Base-by-base conservation (phyloP, 768 basidiomycete species). In the Piloderma croceum region DNA sequence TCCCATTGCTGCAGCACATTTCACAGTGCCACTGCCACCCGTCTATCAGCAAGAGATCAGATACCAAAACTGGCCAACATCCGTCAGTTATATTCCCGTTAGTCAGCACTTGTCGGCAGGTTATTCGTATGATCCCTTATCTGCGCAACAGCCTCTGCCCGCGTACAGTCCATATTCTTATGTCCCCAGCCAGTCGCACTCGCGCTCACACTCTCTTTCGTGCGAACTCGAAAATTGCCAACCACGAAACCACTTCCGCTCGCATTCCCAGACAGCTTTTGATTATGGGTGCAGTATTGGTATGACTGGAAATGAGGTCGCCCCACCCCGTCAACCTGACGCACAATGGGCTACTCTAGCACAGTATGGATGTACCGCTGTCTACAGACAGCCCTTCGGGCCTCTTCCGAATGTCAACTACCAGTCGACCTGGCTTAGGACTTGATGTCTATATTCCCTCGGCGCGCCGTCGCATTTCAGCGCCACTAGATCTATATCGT, bases 231-330 rank as follows among this genome's bases (percentile, higher is more conserved):
- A 77, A 45, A 67, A 66, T 49, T 59, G 64, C 19, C 62, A 68
- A 35, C 51, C 66, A 27, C 65, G 70, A 41, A 65, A 68, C 46
- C 81, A 79, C 47, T 53, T 66, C 46, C 77, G 75, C 43, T 77
- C 80, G 27, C 77, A 77, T 48, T 77, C 80, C 29, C 77, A 82
- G 53, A 63, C 74, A 27, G 68, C 64, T 38, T 79, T 71, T 54
- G 77, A 79, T 38, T 75, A 72, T 46, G 59, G 64, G 41, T 69
- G 69, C 53, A 67, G 67, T 42, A 46, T 68, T 34, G 68, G 60
- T 36, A 59, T 71, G 62, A 57, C 63, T 31, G 60, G 67, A 27
- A 64, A 67, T 38, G 72, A 76, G 43, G 60, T 65, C 40, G 54
- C 59, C 11, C 58, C 63, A 34, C 50, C 57, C 32, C 47, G 55